A percentile compares a stretch with the other conserved stretches of the same genome.
These are phyloP conservation scores for Fusarium albidum DNA, from an alignment of 2,329 filamentous ascomycete genomes.

Conservation along the genomic window DNA sequence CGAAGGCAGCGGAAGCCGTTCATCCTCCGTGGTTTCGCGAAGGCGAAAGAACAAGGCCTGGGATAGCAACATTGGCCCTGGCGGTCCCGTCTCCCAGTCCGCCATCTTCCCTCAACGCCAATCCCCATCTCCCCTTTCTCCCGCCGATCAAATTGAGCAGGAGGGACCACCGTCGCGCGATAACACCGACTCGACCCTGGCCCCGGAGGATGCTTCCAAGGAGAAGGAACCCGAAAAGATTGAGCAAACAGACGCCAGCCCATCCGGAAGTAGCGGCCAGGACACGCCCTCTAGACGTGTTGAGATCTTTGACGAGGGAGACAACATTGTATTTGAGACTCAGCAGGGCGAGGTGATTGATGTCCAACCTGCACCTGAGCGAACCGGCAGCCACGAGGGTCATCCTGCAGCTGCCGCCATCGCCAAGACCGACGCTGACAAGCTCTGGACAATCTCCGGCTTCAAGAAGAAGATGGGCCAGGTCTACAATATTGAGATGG, in stretches of 20 bases:
- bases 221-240: constrained; percentile 41
- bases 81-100: constrained; percentile 88
- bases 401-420: constrained; percentile 33
- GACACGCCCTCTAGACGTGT: constrained; percentile 47
- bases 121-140: constrained; percentile 30
- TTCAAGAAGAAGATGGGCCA: constrained; percentile 60
- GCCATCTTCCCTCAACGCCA: constrained; percentile 78
- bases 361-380: constrained; percentile 54
- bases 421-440: constrained; percentile 29
- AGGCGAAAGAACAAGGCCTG: constrained; percentile 72
- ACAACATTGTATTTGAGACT: constrained; percentile 83
- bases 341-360: constrained; percentile 85
- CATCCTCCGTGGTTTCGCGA: constrained; percentile 67
- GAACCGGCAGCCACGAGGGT: constrained; percentile 12
- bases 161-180: constrained; percentile 43
- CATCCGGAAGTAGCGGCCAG: constrained; percentile 24
- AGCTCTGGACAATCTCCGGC: constrained; percentile 47
- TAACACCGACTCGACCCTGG: constrained; percentile 45
- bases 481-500: constrained; percentile 67
- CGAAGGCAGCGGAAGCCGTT: constrained; percentile 68
- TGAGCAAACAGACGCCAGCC: constrained; percentile 35
- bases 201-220: constrained; percentile 44
- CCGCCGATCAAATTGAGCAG: constrained; percentile 38
- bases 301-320: constrained; percentile 83
- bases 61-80: constrained; percentile 77